Base-by-base conservation (phyloP, 257 asterid species). In the Jasminum sambac region DNA sequence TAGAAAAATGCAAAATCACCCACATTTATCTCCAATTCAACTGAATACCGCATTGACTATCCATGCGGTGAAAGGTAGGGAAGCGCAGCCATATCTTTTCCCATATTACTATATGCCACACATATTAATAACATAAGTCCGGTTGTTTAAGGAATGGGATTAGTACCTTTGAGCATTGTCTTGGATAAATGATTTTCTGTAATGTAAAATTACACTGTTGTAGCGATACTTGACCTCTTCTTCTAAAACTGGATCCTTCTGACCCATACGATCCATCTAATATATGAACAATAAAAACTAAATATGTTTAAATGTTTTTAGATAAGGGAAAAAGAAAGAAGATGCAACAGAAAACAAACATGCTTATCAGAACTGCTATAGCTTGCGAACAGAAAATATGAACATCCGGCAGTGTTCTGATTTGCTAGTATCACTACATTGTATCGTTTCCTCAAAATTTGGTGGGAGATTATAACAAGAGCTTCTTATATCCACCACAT, bases 131-230 rank as follows among this genome's bases (percentile, higher is more conserved):
- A 25, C 76, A 74, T 41, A 46, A 60, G 57, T 70, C 43, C 61
- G 62, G 68, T 10, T 14, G 62, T 41, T 55, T 50, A 50, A 77
- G 71, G 62, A 55, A 60, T n/a, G 58, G 39, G 63, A 41, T 59
- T 66, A 34, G n/a, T 84, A 94, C 99, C 99, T 91, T 80, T 94
- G 99, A 69, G 97, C 99, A 82, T 91, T 91, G 67, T 94, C 99
- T 79, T 89, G 99, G 77, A 94, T 89, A 82, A 91, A 94, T 46
- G 99, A 94, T 77, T 94, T 94, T 77, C 92, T 82, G 85, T 94
- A 94, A 85, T 94, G 99, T 80, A 83, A 72, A 84, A 94, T 94
- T 76, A 90, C 95, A 63, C 84, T 91, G 78, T 88, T 87, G 84
- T 94, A 94, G 37, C 97, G 96, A 74, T 78, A 86, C 78, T 87